A percentile compares a stretch with the other conserved stretches of the same genome.
These are phyloP conservation scores for Irpex rosettiformis DNA, from an alignment of 1,284 basidiomycete species.

Conservation along the genomic window DNA sequence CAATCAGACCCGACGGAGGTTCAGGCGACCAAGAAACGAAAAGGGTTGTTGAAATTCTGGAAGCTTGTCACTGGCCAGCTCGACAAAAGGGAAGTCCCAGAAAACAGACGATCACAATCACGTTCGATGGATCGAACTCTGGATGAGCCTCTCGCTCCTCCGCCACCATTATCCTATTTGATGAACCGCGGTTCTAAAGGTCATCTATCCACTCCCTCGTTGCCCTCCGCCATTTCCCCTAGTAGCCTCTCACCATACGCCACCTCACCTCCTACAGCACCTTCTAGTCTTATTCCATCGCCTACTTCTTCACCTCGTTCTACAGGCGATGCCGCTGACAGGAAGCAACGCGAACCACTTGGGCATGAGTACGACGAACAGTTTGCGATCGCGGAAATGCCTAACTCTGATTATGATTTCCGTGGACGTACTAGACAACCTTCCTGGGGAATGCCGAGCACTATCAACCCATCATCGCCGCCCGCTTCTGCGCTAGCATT, in stretches of 20 bases:
- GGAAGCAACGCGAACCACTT: slow-evolving; percentile 32
- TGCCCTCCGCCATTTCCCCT: slow-evolving; percentile 55
- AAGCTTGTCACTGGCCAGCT: slow-evolving; percentile 64
- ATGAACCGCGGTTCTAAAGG: slow-evolving; percentile 51
- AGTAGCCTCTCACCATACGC: slow-evolving; percentile 50
- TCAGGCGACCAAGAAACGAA: slow-evolving; percentile 65
- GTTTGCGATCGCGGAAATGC: slow-evolving; percentile 19
- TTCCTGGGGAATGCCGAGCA: slow-evolving; percentile 27
- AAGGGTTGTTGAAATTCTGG: slow-evolving; percentile 81
- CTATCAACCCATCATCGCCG: slow-evolving; percentile 27
- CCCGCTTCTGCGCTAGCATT: slow-evolving; percentile 21
- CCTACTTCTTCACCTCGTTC: slow-evolving; percentile 66
- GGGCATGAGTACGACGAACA: slow-evolving; percentile 23
- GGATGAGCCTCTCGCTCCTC: slow-evolving; percentile 79
- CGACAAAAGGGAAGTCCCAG: slow-evolving; percentile 35
- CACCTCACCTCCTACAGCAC: slow-evolving; percentile 67
- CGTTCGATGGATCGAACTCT: slow-evolving; percentile 46
- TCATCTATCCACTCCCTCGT: slow-evolving; percentile 65
- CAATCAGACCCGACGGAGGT: slow-evolving; percentile 22
- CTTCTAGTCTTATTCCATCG: slow-evolving; percentile 69
- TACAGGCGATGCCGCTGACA: slow-evolving; percentile 42
- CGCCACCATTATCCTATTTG: slow-evolving; percentile 82
- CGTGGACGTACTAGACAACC: slow-evolving; percentile 27
- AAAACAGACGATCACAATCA: slow-evolving; percentile 29
- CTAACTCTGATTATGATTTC: slow-evolving; percentile 20